Percentiles rank a stretch among this genome's conserved stretches.
phyloP scores from a whole-genome alignment of 208 protist genomes.

The Wallacemonas sp. region DNA sequence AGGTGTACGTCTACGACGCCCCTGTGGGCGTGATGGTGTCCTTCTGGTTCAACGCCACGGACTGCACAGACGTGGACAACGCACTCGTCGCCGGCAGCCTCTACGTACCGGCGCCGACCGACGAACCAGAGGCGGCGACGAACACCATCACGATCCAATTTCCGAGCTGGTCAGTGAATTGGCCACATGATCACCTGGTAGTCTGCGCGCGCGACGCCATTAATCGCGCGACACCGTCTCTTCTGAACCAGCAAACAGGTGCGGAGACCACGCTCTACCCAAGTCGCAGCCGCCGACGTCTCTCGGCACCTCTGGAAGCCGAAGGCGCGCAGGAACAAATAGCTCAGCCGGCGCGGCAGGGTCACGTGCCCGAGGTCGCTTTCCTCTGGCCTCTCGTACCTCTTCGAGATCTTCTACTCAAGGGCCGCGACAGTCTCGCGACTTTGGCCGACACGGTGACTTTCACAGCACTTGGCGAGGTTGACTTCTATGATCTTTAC shows the following conservation, averaged over 20 bases:
- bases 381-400: not conserved
- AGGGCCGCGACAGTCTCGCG: not conserved
- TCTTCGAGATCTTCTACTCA: not conserved
- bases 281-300: no score
- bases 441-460: not conserved
- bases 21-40: not conserved
- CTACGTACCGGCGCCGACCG: not conserved
- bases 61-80: constrained; percentile 8
- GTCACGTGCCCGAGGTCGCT: not conserved
- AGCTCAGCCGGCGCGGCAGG: not conserved
- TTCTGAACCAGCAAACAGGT: no score
- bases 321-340: no score
- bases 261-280: no score
- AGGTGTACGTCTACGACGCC: not conserved
- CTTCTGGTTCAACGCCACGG: constrained; percentile 7
- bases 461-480: not conserved
- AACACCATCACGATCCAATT: constrained; percentile 2
- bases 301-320: no score
- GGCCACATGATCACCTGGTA: not conserved
- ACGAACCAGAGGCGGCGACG: not conserved
- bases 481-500: not conserved
- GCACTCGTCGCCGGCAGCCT: constrained; percentile 9
- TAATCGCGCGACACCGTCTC: no score
- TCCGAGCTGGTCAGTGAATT: constrained; percentile 5
- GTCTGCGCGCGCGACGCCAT: not conserved